Percentiles rank a stretch among this genome's conserved stretches.
phyloP scores from a whole-genome alignment of 768 basidiomycete species.

The Calocybe indica region DNA sequence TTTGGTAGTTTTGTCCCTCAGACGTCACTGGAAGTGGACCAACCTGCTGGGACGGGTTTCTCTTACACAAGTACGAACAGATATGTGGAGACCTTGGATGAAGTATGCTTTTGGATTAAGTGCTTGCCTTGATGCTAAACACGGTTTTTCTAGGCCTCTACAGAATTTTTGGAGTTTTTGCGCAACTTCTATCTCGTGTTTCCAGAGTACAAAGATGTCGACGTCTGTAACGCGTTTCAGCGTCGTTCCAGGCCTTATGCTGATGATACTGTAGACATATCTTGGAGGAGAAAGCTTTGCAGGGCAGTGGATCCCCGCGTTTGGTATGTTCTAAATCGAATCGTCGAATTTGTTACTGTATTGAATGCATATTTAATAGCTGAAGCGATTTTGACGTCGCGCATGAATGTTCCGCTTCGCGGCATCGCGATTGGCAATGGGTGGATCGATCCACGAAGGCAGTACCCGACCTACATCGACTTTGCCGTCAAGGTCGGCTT shows the following conservation, averaged over 20 bases:
- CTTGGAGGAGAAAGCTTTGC: slow-evolving; percentile 95
- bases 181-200: slow-evolving; percentile 87
- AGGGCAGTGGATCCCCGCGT: slow-evolving; percentile 97
- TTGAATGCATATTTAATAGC: slow-evolving; percentile 38
- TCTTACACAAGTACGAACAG: slow-evolving; percentile 84
- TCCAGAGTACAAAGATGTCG: slow-evolving; percentile 77
- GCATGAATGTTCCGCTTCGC: slow-evolving; percentile 54
- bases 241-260: not conserved
- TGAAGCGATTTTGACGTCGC: slow-evolving; percentile 63
- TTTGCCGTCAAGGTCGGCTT: slow-evolving; percentile 78
- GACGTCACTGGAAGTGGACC: slow-evolving; percentile 65
- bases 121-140: not conserved
- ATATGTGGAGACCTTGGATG: slow-evolving; percentile 73
- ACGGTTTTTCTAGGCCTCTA: slow-evolving; percentile 41
- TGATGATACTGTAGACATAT: slow-evolving; percentile 62
- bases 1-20: slow-evolving; percentile 1
- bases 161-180: slow-evolving; percentile 74
- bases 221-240: slow-evolving; percentile 50
- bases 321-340: slow-evolving; percentile 44
- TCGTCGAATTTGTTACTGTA: slow-evolving; percentile 1
- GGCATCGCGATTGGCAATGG: slow-evolving; percentile 95
- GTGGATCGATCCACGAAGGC: slow-evolving; percentile 88
- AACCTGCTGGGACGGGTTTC: slow-evolving; percentile 94
- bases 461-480: slow-evolving; percentile 88
- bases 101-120: slow-evolving; percentile 31